phyloP scores from a whole-genome alignment of 805 yeast species.

The Wickerhamiella allomyrinae region DNA sequence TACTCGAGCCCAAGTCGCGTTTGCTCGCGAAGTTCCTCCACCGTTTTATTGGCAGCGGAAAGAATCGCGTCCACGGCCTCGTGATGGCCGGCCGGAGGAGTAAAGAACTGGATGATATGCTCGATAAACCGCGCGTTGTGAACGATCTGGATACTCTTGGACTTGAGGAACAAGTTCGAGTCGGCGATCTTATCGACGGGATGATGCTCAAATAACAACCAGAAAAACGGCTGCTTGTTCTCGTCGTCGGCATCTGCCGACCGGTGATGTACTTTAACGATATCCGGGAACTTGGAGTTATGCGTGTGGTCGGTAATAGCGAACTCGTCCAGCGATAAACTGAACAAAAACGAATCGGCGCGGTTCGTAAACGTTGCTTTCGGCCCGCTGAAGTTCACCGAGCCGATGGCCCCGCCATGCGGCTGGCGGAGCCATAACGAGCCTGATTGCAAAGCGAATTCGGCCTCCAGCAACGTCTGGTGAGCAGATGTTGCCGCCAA shows the following conservation, averaged over 20 bases:
- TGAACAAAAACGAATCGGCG: constrained; percentile 59
- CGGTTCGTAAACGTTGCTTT: constrained; percentile 58
- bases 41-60: constrained; percentile 89
- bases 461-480: constrained; percentile 44
- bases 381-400: constrained; percentile 72
- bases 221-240: constrained; percentile 38
- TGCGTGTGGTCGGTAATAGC: constrained; percentile 78
- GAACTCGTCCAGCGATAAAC: constrained; percentile 66
- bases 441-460: constrained; percentile 60
- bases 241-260: constrained; percentile 29
- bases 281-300: constrained; percentile 65
- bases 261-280: constrained; percentile 42
- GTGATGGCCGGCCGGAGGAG: constrained; percentile 70
- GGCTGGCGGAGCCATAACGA: constrained; percentile 46
- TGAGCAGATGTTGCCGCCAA: constrained; percentile 20
- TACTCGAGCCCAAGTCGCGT: constrained; percentile 87
- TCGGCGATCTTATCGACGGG: constrained; percentile 81
- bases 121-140: constrained; percentile 79
- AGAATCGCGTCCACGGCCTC: constrained; percentile 83
- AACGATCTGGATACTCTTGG: constrained; percentile 77
- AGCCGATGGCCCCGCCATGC: constrained; percentile 40
- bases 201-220: constrained; percentile 66
- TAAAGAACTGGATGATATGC: constrained; percentile 59
- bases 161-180: constrained; percentile 53
- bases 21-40: constrained; percentile 79